Conservation (phyloP, 1,284 basidiomycete genomes). For the Calocybe gambosa region DNA sequence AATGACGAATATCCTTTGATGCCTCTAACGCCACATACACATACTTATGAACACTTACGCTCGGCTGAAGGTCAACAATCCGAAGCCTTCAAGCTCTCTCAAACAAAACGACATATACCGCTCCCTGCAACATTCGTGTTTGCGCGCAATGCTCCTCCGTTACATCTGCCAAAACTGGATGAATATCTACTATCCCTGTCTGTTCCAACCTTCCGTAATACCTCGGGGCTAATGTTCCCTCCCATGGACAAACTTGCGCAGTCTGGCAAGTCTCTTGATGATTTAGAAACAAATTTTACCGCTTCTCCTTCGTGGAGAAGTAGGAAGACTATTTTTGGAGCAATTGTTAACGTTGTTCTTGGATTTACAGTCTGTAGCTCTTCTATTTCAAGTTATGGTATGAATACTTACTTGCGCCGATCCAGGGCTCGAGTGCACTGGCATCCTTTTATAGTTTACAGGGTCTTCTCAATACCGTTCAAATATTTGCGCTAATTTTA, state of each 20-base stretch:
- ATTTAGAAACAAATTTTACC: slow-evolving; percentile 50
- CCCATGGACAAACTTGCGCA: slow-evolving; percentile 52
- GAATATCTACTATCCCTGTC: slow-evolving; percentile 44
- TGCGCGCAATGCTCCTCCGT: slow-evolving; percentile 45
- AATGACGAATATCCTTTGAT: slow-evolving; percentile 8
- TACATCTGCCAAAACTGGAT: slow-evolving; percentile 57
- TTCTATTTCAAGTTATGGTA: no score
- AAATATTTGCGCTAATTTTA: slow-evolving; percentile 64
- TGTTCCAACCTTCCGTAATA: slow-evolving; percentile 30
- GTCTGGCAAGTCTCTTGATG: slow-evolving; percentile 44
- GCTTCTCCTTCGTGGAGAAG: slow-evolving; percentile 48
- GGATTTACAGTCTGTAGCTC: slow-evolving; percentile 40
- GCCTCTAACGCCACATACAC: neutral
- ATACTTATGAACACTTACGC: neutral
- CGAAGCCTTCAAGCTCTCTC: neutral
- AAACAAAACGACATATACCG: slow-evolving; percentile 34
- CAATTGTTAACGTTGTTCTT: slow-evolving; percentile 33
- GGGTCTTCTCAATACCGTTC: slow-evolving; percentile 59
- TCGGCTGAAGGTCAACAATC: slow-evolving; percentile 3
- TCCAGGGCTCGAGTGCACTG: slow-evolving; percentile 60
- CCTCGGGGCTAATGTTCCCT: slow-evolving; percentile 41
- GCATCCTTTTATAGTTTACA: slow-evolving; percentile 65
- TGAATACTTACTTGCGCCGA: no score
- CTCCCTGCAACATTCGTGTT: slow-evolving; percentile 52
- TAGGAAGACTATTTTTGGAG: slow-evolving; percentile 44